Evolutionary conservation across 495 filamentous ascomycete genomes (phyloP).

Genomic region (Aspergillus leporis): DNA sequence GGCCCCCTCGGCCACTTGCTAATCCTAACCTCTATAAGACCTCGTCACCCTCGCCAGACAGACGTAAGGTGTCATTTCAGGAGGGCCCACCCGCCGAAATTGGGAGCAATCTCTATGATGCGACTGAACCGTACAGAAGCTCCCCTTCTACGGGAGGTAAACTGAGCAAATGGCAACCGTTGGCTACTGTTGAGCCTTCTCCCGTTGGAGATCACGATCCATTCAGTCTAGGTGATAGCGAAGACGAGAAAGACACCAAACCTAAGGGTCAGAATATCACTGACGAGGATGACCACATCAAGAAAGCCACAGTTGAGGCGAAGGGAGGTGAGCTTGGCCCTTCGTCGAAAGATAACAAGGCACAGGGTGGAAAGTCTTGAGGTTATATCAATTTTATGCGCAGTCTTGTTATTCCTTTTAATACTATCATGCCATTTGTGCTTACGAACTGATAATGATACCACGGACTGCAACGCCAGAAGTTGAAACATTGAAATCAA

Average conservation of each 20-base stretch:
- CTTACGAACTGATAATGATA: conserved; percentile 23
- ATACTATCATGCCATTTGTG: conserved; percentile 3
- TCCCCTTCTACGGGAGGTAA: conserved; percentile 52
- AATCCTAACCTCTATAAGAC: conserved; percentile 81
- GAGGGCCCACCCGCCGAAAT: conserved; percentile 72
- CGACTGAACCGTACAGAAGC: conserved; percentile 54
- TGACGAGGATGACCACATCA: conserved; percentile 68
- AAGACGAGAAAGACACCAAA: conserved; percentile 86
- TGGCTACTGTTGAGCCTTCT: conserved; percentile 82
- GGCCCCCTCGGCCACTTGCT: conserved; percentile 64
- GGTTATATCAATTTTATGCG: neutral
- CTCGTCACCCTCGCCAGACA: conserved; percentile 59
- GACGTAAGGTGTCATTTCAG: conserved; percentile 78
- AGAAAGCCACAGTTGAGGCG: conserved; percentile 68
- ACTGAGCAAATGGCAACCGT: conserved; percentile 93
- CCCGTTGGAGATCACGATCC: conserved; percentile 91
- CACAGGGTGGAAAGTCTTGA: conserved; percentile 33
- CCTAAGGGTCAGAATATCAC: conserved; percentile 58
- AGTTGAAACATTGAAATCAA: conserved; percentile 1
- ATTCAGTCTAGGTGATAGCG: conserved; percentile 93
- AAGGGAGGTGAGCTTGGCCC: conserved; percentile 33
- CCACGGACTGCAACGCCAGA: conserved; percentile 18
- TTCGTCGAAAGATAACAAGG: conserved; percentile 29
- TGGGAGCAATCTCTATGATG: conserved; percentile 67
- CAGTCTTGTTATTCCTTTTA: neutral